Conservation (phyloP, 306 rosid genomes). For the Phaseolus lunatus region DNA sequence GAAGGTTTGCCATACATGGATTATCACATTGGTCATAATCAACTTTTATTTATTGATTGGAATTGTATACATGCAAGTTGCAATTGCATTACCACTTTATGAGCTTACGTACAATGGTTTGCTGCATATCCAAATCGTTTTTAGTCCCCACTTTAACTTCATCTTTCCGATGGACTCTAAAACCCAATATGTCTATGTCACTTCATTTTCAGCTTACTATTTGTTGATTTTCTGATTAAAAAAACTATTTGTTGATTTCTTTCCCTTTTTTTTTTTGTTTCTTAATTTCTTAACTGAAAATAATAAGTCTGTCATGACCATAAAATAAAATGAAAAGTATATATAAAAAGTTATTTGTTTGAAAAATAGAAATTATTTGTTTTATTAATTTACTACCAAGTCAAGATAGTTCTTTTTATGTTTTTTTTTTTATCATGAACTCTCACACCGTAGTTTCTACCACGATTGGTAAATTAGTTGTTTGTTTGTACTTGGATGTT, state of each 20-base stretch:
- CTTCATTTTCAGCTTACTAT: background rate
- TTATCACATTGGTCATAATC: slow-evolving; percentile 7
- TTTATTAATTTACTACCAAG: background rate
- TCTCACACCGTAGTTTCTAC: too few species aligned
- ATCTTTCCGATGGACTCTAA: background rate
- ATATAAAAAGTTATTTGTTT: background rate
- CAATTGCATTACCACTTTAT: background rate
- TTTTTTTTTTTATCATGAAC: too few species aligned
- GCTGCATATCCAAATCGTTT: background rate
- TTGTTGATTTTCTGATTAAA: background rate
- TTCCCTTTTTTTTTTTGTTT: background rate
- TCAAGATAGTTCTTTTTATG: too few species aligned
- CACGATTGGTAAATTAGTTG: too few species aligned
- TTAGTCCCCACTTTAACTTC: background rate
- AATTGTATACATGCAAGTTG: slow-evolving; percentile 4
- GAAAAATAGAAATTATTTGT: background rate
- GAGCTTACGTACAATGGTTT: background rate
- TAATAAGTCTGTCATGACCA: background rate
- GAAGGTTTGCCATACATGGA: background rate
- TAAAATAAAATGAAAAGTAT: too few species aligned
- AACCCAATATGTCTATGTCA: background rate
- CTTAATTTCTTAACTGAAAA: background rate
- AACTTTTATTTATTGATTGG: slow-evolving; percentile 1
- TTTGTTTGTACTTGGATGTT: too few species aligned
- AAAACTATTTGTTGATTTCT: background rate